These are phyloP conservation scores for Oryza officinalis DNA, from an alignment of 176 grass and related monocot genomes.

Conservation along the genomic window DNA sequence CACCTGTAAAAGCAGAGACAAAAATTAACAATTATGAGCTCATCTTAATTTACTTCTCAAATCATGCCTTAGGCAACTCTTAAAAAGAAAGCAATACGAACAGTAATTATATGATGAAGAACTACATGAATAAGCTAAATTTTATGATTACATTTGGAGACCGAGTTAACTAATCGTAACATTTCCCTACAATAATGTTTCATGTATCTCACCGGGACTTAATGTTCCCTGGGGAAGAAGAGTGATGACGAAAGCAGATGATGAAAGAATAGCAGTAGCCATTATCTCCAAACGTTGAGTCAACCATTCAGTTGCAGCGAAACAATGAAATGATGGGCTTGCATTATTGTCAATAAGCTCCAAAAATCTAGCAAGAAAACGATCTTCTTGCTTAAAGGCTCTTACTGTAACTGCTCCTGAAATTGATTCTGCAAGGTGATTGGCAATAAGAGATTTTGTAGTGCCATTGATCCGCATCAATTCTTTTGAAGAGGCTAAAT, in stretches of 20 bases:
- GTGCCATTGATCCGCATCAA: slow-evolving; percentile 75
- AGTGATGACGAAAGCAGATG: slow-evolving; percentile 54
- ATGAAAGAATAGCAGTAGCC: slow-evolving; percentile 54
- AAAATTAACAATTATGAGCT: background rate
- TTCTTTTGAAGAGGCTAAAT: slow-evolving; percentile 57
- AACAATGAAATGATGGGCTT: slow-evolving; percentile 56
- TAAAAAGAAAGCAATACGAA: background rate
- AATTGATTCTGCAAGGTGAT: slow-evolving; percentile 67
- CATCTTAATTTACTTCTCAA: background rate
- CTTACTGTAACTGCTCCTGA: slow-evolving; percentile 60
- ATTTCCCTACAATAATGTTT: too few relatives aligned
- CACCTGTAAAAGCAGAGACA: slow-evolving; percentile 35
- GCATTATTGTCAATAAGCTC: slow-evolving; percentile 61
- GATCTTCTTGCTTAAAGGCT: slow-evolving; percentile 60
- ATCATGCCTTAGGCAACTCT: too few relatives aligned
- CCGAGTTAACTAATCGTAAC: background rate
- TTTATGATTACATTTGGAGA: too few relatives aligned
- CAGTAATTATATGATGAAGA: background rate
- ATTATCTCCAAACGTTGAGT: slow-evolving; percentile 64
- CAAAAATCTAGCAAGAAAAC: slow-evolving; percentile 64
- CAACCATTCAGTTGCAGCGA: slow-evolving; percentile 72
- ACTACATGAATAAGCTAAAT: too few relatives aligned
- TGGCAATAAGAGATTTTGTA: slow-evolving; percentile 63
- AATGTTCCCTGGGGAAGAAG: slow-evolving; percentile 62
- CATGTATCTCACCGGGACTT: slow-evolving; percentile 36